These are phyloP conservation scores for Nigrograna mackinnonii DNA, from an alignment of 2,329 filamentous ascomycete genomes.

Conservation along the genomic window DNA sequence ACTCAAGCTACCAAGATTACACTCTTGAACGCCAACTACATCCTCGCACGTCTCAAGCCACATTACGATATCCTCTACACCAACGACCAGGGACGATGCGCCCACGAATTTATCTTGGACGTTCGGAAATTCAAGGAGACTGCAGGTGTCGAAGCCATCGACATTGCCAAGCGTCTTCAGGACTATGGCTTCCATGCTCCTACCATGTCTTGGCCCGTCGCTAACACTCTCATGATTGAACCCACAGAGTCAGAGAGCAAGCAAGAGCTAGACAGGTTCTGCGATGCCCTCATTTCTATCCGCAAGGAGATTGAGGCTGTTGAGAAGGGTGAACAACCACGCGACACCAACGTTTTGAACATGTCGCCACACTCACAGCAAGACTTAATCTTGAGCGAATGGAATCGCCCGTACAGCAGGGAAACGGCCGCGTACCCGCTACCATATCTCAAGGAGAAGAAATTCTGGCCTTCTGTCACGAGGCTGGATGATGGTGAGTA, in stretches of 20 bases:
- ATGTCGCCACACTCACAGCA: constrained; percentile 84
- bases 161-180: constrained; percentile 94
- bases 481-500: constrained; percentile 82
- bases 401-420: constrained; percentile 80
- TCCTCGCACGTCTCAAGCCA: constrained; percentile 81
- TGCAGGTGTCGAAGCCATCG: constrained; percentile 85
- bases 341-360: constrained; percentile 82
- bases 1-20: constrained; percentile 90
- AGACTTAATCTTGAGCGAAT: constrained; percentile 76
- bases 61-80: constrained; percentile 95
- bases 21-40: constrained; percentile 96
- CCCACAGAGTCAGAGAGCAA: constrained; percentile 93
- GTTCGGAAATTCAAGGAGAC: constrained; percentile 81
- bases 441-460: constrained; percentile 85
- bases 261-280: constrained; percentile 90
- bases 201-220: constrained; percentile 95
- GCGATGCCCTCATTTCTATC: constrained; percentile 86
- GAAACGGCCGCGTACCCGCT: constrained; percentile 88
- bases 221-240: constrained; percentile 97
- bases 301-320: constrained; percentile 81
- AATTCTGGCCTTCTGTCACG: constrained; percentile 92
- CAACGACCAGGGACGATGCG: constrained; percentile 83
- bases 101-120: constrained; percentile 97
- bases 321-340: constrained; percentile 76
- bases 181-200: constrained; percentile 98